These are phyloP conservation scores for Psilocybe mexicana DNA, from an alignment of 1,284 basidiomycete genomes.

Conservation along the genomic window DNA sequence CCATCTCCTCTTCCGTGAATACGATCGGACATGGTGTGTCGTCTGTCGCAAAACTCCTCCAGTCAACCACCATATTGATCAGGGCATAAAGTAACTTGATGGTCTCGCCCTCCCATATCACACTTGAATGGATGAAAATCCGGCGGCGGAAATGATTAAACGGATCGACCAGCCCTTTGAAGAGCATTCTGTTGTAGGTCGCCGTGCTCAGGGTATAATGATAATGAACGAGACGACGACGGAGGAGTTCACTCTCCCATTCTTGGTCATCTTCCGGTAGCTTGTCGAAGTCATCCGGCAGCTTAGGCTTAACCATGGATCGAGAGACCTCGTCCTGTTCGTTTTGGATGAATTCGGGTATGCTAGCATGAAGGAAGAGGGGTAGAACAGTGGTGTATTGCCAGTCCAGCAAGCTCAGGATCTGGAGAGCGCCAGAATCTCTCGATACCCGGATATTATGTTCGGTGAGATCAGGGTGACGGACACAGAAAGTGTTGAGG, in stretches of 20 bases:
- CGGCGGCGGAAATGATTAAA: constrained; percentile 33
- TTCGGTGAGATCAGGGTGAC: constrained; percentile 38
- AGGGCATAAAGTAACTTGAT: constrained; percentile 40
- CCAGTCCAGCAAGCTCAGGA: constrained; percentile 45
- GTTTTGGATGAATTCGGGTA: constrained; percentile 47
- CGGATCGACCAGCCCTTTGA: constrained; percentile 33
- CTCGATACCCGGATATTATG: constrained; percentile 39
- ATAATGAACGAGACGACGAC: constrained; percentile 44
- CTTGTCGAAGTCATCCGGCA: constrained; percentile 42
- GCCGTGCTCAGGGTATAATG: constrained; percentile 45
- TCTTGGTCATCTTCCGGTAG: constrained; percentile 28
- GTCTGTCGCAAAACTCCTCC: constrained; percentile 38
- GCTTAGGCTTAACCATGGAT: constrained; percentile 34
- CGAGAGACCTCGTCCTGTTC: constrained; percentile 42
- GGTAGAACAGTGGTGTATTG: constrained; percentile 45
- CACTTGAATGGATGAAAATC: constrained; percentile 41
- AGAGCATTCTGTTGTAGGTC: constrained; percentile 41
- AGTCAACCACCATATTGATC: constrained; percentile 38
- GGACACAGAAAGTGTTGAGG: constrained; percentile 26
- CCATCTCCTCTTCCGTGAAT: constrained; percentile 44
- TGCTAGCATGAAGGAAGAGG: constrained; percentile 44
- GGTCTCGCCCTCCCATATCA: constrained; percentile 50
- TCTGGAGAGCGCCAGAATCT: constrained; percentile 25
- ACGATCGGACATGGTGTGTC: constrained; percentile 43
- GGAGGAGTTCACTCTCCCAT: constrained; percentile 34